Percentiles rank a stretch among this genome's conserved stretches.
Evolutionary conservation across 805 yeast genomes (phyloP).

Genomic region (Blastobotrys terrestris): DNA sequence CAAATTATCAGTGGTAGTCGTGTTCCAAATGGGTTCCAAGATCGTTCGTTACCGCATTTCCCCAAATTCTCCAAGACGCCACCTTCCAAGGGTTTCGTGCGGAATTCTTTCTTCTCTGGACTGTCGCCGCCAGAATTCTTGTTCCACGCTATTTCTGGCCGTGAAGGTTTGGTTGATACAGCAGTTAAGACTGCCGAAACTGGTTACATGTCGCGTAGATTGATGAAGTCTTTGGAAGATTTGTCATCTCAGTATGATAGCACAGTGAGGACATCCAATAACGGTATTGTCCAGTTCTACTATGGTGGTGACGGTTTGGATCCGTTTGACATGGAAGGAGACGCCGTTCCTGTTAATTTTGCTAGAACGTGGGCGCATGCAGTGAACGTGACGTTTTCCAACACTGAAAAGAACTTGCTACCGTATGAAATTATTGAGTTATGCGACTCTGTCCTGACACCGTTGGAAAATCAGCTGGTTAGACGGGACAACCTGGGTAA

Average conservation of each 20-base stretch:
- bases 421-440: constrained; percentile 64
- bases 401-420: constrained; percentile 46
- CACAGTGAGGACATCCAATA: constrained; percentile 91
- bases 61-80: constrained; percentile 94
- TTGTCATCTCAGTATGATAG: constrained; percentile 87
- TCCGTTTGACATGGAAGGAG: constrained; percentile 99
- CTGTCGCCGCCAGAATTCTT: constrained; percentile 93
- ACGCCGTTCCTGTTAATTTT: constrained; percentile 93
- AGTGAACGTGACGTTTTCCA: constrained; percentile 55
- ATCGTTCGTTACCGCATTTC: constrained; percentile 95
- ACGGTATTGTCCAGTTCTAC: constrained; percentile 94
- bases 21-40: constrained; percentile 99
- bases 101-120: constrained; percentile 93
- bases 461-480: constrained; percentile 52
- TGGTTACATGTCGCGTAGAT: constrained; percentile 96
- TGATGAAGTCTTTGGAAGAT: constrained; percentile 97
- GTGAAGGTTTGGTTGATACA: constrained; percentile 99
- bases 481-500: constrained; percentile 73
- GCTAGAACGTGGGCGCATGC: constrained; percentile 94
- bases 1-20: constrained; percentile 98
- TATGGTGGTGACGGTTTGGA: constrained; percentile 99
- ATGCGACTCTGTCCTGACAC: constrained; percentile 50
- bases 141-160: constrained; percentile 98
- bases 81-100: constrained; percentile 94
- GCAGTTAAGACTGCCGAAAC: constrained; percentile 99